phyloP scores from a whole-genome alignment of 306 rosid genomes.

The Cicer yamashitae region DNA sequence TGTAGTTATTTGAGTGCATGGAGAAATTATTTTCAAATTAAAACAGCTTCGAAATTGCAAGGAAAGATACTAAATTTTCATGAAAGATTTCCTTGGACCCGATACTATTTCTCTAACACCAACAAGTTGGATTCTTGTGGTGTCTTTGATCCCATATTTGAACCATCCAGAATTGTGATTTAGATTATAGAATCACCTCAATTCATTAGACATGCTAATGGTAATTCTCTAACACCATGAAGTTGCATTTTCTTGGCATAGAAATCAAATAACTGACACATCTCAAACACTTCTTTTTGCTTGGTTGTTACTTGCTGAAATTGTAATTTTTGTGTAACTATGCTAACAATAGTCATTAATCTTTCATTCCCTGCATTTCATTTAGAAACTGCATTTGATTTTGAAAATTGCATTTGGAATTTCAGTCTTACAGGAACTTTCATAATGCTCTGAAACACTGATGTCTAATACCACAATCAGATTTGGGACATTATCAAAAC shows the following conservation, averaged over 20 bases:
- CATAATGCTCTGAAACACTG: conserved; percentile 6
- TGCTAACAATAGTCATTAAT: neutral
- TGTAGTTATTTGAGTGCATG: neutral
- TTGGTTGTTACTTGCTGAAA: no score
- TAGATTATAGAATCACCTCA: conserved; percentile 6
- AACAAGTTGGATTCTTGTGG: neutral
- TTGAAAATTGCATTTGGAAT: conserved; percentile 25
- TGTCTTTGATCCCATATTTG: conserved; percentile 1
- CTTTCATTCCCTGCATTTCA: conserved; percentile 20
- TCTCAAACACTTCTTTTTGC: neutral
- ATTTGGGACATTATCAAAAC: neutral
- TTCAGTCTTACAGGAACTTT: neutral
- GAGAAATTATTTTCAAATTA: neutral
- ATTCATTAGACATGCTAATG: neutral
- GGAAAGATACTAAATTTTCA: neutral
- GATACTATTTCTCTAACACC: neutral
- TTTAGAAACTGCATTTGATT: conserved; percentile 19
- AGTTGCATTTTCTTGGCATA: conserved; percentile 5
- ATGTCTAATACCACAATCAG: neutral
- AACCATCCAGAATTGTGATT: neutral
- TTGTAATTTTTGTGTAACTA: neutral
- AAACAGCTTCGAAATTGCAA: conserved; percentile 25
- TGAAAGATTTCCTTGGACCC: neutral
- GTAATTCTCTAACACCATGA: conserved; percentile 1
- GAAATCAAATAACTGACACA: neutral